Evolutionary conservation across 345 rosid genomes (phyloP).

Genomic region (Cardamine resedifolia): DNA sequence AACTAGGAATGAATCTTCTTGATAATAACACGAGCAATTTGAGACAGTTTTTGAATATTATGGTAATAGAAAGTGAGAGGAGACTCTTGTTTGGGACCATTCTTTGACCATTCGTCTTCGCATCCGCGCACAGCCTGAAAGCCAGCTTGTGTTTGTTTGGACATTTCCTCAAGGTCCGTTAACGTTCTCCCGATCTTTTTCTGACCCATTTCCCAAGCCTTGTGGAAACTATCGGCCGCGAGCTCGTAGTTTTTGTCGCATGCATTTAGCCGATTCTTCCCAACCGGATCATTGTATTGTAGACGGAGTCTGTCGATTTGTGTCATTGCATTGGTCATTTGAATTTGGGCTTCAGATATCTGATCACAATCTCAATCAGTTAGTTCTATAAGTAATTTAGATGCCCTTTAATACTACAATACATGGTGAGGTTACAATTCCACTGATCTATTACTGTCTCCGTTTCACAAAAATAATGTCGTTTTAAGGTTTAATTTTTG

Average conservation of each 20-base stretch:
- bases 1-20: background rate
- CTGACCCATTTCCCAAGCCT: background rate
- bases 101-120: background rate
- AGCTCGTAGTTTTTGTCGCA: background rate
- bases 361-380: too few relatives aligned
- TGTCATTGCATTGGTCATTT: background rate
- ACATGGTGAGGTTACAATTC: too few relatives aligned
- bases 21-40: background rate
- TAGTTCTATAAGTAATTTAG: too few relatives aligned
- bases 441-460: too few relatives aligned
- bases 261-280: background rate
- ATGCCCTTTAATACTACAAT: too few relatives aligned
- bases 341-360: background rate
- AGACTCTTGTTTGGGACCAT: background rate
- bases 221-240: background rate
- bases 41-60: background rate
- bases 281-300: background rate
- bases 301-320: background rate
- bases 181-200: background rate
- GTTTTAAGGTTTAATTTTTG: too few relatives aligned
- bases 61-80: background rate
- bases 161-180: background rate
- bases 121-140: background rate
- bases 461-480: too few relatives aligned
- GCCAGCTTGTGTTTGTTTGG: background rate